phyloP scores from a whole-genome alignment of 1,139 yeast species.

The Candida buenavistaensis region DNA sequence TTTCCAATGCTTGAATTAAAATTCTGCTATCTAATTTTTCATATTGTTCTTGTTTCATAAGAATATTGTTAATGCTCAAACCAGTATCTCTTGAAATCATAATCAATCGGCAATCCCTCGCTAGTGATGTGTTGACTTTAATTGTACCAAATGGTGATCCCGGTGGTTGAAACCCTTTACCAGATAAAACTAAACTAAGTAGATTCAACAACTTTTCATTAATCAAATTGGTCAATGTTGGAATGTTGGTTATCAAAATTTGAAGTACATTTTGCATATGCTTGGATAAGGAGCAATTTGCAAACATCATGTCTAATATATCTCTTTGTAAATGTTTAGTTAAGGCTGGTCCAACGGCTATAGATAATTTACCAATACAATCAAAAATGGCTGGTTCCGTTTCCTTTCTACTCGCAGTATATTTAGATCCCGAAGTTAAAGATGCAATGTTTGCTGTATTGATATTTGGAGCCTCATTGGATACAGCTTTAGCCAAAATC shows the following conservation, averaged over 20 bases:
- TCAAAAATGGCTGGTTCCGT: constrained; percentile 87
- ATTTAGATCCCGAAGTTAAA: constrained; percentile 50
- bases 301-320: constrained; percentile 73
- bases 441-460: constrained; percentile 14
- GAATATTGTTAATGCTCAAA: constrained; percentile 33
- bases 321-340: constrained; percentile 86
- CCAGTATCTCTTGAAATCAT: constrained; percentile 71
- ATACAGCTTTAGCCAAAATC: constrained; percentile 44
- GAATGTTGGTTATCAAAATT: constrained; percentile 69
- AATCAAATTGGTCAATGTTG: constrained; percentile 74
- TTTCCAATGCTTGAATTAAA: constrained; percentile 66
- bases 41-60: constrained; percentile 39
- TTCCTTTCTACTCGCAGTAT: constrained; percentile 60
- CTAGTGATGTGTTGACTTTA: constrained; percentile 62
- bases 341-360: constrained; percentile 92
- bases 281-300: constrained; percentile 75
- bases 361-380: constrained; percentile 83
- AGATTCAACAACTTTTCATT: constrained; percentile 71
- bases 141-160: constrained; percentile 82
- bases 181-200: constrained; percentile 78
- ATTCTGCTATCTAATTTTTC: constrained; percentile 52
- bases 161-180: constrained; percentile 79
- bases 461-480: constrained; percentile 20
- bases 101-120: constrained; percentile 74
- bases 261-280: constrained; percentile 76